phyloP scores from a whole-genome alignment of 768 basidiomycete species.

The Tylopilus cervinicoccineus region DNA sequence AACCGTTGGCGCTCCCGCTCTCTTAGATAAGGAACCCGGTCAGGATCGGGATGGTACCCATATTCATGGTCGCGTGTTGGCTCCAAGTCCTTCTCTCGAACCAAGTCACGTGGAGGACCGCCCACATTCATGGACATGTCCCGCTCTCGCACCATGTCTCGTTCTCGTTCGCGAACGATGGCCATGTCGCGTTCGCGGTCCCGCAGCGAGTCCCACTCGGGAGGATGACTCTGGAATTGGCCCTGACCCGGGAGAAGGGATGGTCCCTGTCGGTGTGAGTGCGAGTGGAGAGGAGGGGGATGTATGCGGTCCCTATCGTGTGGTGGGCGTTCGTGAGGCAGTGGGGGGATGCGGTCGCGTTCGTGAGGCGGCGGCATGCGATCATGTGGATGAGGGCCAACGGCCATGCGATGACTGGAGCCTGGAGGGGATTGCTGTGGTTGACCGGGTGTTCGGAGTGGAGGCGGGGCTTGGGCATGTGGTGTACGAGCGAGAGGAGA shows the following conservation, averaged over 20 bases:
- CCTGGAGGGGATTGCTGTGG: conserved; percentile 25
- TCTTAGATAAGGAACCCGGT: conserved; percentile 18
- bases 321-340: conserved; percentile 20
- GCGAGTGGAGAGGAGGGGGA: conserved; percentile 19
- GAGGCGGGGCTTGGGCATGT: conserved; percentile 16
- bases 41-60: conserved; percentile 21
- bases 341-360: conserved; percentile 23
- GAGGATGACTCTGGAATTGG: conserved; percentile 28
- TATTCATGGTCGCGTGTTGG: conserved; percentile 23
- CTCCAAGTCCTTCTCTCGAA: conserved; percentile 24
- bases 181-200: conserved; percentile 23
- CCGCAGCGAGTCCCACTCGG: conserved; percentile 25
- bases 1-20: conserved; percentile 22
- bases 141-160: conserved; percentile 22
- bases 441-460: conserved; percentile 9
- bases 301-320: conserved; percentile 29
- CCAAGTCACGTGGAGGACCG: conserved; percentile 23
- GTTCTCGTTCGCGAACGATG: conserved; percentile 22
- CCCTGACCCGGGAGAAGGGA: conserved; percentile 28
- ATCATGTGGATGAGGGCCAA: conserved; percentile 20
- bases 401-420: conserved; percentile 19
- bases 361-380: conserved; percentile 22
- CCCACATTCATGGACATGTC: conserved; percentile 14
- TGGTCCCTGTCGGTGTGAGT: conserved; percentile 17
- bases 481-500: conserved; percentile 22